phyloP scores from a whole-genome alignment of 768 basidiomycete genomes.

The Postia placenta region DNA sequence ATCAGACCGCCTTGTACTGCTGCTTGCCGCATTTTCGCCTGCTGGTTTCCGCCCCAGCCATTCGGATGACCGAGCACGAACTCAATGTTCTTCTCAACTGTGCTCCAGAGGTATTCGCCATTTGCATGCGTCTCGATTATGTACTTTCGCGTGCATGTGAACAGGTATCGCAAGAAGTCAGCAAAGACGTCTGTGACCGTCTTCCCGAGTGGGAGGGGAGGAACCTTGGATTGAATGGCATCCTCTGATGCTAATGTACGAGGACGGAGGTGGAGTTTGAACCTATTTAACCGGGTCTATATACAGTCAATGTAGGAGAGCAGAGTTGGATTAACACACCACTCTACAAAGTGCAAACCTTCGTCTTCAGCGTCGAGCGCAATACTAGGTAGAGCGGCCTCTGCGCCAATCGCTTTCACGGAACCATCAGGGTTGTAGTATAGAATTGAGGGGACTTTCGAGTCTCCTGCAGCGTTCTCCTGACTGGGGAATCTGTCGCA shows the following conservation, averaged over 20 bases:
- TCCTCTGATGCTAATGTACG: not conserved
- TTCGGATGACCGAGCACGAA: conserved; percentile 59
- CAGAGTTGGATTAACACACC: conserved; percentile 16
- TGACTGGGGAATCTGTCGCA: conserved; percentile 33
- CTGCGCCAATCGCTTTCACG: conserved; percentile 38
- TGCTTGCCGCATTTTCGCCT: conserved; percentile 48
- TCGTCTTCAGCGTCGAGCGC: not conserved
- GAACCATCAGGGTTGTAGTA: conserved; percentile 38
- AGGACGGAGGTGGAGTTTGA: conserved; percentile 15
- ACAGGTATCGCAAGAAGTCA: conserved; percentile 43
- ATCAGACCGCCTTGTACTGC: conserved; percentile 47
- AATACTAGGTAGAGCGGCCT: conserved; percentile 21
- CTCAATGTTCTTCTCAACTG: conserved; percentile 32
- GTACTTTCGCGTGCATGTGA: conserved; percentile 36
- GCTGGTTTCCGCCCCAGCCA: conserved; percentile 60
- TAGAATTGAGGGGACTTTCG: conserved; percentile 43
- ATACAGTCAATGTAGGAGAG: conserved; percentile 8
- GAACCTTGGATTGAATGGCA: not conserved
- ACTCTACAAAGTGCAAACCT: conserved; percentile 20
- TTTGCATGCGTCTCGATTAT: conserved; percentile 41
- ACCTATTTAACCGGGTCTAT: conserved; percentile 17
- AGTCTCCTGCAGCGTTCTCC: conserved; percentile 29
- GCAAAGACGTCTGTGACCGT: conserved; percentile 36
- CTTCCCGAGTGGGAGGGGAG: conserved; percentile 38
- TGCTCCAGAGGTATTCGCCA: conserved; percentile 40